These are phyloP conservation scores for Aspergillus alliaceus DNA, from an alignment of 2,329 filamentous ascomycete species.

Conservation along the genomic window DNA sequence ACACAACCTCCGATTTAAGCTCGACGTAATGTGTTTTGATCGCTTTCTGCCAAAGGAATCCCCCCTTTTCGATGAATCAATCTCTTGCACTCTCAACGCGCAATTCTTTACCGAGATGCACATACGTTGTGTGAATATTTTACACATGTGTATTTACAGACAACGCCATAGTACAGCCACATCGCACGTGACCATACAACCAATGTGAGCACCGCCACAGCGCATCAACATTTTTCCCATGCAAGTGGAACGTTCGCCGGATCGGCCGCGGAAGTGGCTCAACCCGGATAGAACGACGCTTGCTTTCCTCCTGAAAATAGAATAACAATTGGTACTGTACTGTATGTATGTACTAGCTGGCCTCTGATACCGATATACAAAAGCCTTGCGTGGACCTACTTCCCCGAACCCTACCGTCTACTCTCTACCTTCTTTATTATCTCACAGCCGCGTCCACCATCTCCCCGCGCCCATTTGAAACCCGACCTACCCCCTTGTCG, in stretches of 20 bases:
- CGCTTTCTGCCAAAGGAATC: too few species aligned
- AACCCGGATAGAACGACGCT: conserved; percentile 12
- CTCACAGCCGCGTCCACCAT: not conserved
- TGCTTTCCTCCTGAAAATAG: conserved; percentile 13
- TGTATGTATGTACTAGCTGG: not conserved
- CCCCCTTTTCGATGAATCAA: too few species aligned
- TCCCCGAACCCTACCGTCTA: not conserved
- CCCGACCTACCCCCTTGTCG: conserved; percentile 1
- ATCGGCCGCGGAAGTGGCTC: conserved; percentile 34
- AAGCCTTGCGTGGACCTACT: not conserved
- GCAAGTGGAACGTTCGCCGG: conserved; percentile 22
- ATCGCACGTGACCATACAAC: too few species aligned
- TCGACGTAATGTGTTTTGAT: too few species aligned
- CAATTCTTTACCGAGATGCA: too few species aligned
- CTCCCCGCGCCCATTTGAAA: not conserved
- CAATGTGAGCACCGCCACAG: conserved; percentile 32
- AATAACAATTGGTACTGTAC: too few species aligned
- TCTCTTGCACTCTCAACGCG: too few species aligned
- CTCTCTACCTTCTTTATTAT: not conserved
- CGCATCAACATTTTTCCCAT: conserved; percentile 33
- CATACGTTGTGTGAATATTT: not conserved
- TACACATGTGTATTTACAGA: not conserved
- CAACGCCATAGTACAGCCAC: too few species aligned
- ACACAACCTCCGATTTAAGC: too few species aligned
- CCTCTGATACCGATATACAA: not conserved